Conservation (phyloP, 352 stramenopile species). For the Pythium vanterpoolii region DNA sequence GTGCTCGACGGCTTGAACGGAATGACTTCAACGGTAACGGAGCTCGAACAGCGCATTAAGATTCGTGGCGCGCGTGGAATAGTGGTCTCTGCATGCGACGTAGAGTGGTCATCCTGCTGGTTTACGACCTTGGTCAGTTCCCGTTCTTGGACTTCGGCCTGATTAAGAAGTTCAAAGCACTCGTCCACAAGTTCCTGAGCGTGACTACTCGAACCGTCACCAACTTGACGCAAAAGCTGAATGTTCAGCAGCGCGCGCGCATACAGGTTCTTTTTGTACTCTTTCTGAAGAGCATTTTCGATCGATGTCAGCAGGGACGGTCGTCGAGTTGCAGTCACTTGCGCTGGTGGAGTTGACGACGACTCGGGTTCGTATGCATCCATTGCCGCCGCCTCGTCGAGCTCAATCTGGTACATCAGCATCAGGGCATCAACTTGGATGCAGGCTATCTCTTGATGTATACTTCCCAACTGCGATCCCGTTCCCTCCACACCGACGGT, state of each 20-base stretch:
- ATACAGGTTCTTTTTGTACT: slow-evolving; percentile 59
- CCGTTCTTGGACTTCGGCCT: slow-evolving; percentile 38
- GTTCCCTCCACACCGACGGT: slow-evolving; percentile 46
- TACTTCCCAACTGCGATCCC: slow-evolving; percentile 46
- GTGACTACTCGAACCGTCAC: slow-evolving; percentile 25
- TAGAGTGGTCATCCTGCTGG: background rate
- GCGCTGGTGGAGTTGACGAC: background rate
- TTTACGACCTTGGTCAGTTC: slow-evolving; percentile 26
- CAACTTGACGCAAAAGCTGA: slow-evolving; percentile 28
- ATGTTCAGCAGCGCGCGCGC: slow-evolving; percentile 39
- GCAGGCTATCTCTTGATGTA: slow-evolving; percentile 56
- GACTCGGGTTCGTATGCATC: slow-evolving; percentile 15
- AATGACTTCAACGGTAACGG: slow-evolving; percentile 48
- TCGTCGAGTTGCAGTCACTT: background rate
- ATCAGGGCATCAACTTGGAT: slow-evolving; percentile 50
- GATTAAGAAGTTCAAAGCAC: slow-evolving; percentile 40
- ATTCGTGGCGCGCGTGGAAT: slow-evolving; percentile 47
- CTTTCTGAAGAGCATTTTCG: slow-evolving; percentile 33
- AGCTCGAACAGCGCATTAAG: slow-evolving; percentile 44
- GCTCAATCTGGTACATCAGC: slow-evolving; percentile 50
- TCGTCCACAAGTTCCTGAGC: slow-evolving; percentile 27
- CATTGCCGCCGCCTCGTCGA: slow-evolving; percentile 38
- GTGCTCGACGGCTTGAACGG: slow-evolving; percentile 30
- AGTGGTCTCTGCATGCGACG: background rate
- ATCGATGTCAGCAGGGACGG: slow-evolving; percentile 1